Evolutionary conservation across 352 stramenopile species (phyloP).

Genomic region (Pythium rhizo-oryzae): DNA sequence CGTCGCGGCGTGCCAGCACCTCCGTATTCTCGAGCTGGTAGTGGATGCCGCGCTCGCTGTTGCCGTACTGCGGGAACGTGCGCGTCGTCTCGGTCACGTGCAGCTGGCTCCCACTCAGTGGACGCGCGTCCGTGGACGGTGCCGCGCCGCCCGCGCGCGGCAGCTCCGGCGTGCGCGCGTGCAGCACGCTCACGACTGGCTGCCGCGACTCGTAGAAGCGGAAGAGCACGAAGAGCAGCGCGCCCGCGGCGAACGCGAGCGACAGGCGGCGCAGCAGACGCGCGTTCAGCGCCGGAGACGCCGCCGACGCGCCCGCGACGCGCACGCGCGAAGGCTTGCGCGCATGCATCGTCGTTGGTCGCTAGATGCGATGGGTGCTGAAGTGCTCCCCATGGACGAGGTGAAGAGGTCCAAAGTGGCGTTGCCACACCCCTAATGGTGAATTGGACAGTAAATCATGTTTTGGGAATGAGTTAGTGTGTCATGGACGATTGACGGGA

Average conservation of each 20-base stretch:
- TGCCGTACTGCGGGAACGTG: slow-evolving; percentile 18
- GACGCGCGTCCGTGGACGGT: not conserved
- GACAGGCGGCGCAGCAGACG: not conserved
- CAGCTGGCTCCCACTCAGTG: not conserved
- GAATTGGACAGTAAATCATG: not conserved
- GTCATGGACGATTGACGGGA: too few relatives aligned
- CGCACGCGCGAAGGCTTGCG: not conserved
- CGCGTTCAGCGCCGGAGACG: too few relatives aligned
- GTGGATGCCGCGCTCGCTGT: slow-evolving; percentile 10
- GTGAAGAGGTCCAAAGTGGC: not conserved
- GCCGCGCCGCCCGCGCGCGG: not conserved
- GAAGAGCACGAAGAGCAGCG: not conserved
- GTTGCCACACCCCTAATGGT: not conserved
- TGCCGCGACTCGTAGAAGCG: not conserved
- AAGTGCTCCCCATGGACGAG: not conserved
- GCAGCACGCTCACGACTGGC: slow-evolving; percentile 5
- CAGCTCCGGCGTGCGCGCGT: not conserved
- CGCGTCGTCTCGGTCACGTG: not conserved
- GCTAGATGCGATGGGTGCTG: too few relatives aligned
- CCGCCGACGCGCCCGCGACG: too few relatives aligned
- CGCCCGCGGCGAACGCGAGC: not conserved
- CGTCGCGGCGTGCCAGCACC: not conserved
- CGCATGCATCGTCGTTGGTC: too few relatives aligned
- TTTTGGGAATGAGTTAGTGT: not conserved
- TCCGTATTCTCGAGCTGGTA: slow-evolving; percentile 2